Evolutionary conservation across 2,329 filamentous ascomycete genomes (phyloP).

Genomic region (Colletotrichum filicis): DNA sequence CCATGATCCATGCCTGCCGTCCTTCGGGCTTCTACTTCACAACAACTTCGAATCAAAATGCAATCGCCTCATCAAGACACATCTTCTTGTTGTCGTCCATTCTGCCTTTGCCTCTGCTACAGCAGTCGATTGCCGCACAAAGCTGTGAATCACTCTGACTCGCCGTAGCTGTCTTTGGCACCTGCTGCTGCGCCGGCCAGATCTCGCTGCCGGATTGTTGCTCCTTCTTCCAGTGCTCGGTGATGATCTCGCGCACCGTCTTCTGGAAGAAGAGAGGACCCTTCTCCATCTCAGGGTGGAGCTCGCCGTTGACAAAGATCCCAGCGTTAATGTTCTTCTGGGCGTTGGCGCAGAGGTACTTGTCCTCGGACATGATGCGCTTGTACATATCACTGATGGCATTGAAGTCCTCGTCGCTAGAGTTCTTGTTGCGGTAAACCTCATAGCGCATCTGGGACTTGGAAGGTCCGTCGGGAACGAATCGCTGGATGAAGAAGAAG

Average conservation of each 20-base stretch:
- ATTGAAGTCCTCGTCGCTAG: conserved; percentile 67
- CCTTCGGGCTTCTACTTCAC: background rate
- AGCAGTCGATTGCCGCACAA: conserved; percentile 49
- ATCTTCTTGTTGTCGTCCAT: conserved; percentile 27
- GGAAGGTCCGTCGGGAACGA: conserved; percentile 64
- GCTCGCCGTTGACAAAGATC: conserved; percentile 70
- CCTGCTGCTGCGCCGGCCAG: conserved; percentile 59
- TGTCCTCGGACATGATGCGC: conserved; percentile 73
- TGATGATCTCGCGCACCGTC: conserved; percentile 58
- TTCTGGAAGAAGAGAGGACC: conserved; percentile 68
- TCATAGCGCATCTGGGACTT: conserved; percentile 70
- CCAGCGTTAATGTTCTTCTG: conserved; percentile 71
- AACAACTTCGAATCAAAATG: conserved; percentile 1
- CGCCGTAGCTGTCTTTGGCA: conserved; percentile 41
- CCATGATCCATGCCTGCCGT: background rate
- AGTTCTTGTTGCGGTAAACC: conserved; percentile 70
- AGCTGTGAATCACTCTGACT: conserved; percentile 45
- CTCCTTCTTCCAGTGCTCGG: conserved; percentile 59
- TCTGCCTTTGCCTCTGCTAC: conserved; percentile 36
- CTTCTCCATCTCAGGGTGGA: conserved; percentile 71
- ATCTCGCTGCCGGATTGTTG: conserved; percentile 57
- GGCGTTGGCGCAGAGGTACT: conserved; percentile 67
- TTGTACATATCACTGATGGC: conserved; percentile 70
- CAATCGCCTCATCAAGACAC: conserved; percentile 38
- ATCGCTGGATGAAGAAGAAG: conserved; percentile 73